Percentiles rank a stretch among this genome's conserved stretches.
Evolutionary conservation across 2,329 filamentous ascomycete species (phyloP).

Genomic region (Fusarium camptoceras): DNA sequence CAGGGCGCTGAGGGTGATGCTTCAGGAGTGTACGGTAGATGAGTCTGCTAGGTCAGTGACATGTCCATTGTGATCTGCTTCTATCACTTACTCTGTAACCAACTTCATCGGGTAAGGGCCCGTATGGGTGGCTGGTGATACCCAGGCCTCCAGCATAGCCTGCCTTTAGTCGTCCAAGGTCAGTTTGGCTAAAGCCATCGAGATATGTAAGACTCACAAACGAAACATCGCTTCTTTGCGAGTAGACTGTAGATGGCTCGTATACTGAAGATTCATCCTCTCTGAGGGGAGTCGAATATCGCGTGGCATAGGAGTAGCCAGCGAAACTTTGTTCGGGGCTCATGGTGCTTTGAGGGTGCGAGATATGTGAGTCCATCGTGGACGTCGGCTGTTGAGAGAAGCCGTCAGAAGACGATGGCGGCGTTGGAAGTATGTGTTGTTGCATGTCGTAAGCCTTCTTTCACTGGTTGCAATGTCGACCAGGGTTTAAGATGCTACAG

Average conservation of each 20-base stretch:
- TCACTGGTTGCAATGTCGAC: slow-evolving; percentile 3
- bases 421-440: slow-evolving; percentile 57
- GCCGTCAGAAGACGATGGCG: slow-evolving; percentile 54
- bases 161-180: slow-evolving; percentile 22
- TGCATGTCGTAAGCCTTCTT: slow-evolving; percentile 49
- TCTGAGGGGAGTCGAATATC: slow-evolving; percentile 37
- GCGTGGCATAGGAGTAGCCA: slow-evolving; percentile 19
- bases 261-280: slow-evolving; percentile 37
- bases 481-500: background rate
- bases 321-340: slow-evolving; percentile 19
- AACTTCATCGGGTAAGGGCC: slow-evolving; percentile 37
- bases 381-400: slow-evolving; percentile 22
- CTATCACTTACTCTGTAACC: slow-evolving; percentile 37
- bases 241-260: slow-evolving; percentile 34
- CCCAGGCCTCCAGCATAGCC: slow-evolving; percentile 21
- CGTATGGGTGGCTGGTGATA: slow-evolving; percentile 31
- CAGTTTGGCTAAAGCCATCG: background rate
- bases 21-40: slow-evolving; percentile 57
- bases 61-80: background rate
- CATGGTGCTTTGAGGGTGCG: slow-evolving; percentile 25
- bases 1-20: slow-evolving; percentile 61
- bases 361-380: slow-evolving; percentile 35
- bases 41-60: slow-evolving; percentile 27
- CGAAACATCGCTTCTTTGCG: slow-evolving; percentile 29
- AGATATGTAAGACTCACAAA: slow-evolving; percentile 32